phyloP scores from a whole-genome alignment of 75 land plant genomes.

The Pinus albicaulis region DNA sequence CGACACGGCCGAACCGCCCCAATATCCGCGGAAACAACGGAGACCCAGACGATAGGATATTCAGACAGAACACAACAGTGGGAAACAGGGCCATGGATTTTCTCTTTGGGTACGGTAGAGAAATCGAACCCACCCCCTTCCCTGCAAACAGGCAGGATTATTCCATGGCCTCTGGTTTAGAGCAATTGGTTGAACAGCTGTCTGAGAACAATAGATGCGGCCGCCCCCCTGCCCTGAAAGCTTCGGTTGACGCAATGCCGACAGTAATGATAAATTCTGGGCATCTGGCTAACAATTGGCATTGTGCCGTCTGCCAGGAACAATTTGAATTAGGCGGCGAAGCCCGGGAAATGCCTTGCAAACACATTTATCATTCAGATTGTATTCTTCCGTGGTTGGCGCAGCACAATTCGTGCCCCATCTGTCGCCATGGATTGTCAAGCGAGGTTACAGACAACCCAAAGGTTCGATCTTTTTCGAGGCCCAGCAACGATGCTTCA shows the following conservation, averaged over 20 bases:
- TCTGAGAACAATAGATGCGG: slow-evolving; percentile 44
- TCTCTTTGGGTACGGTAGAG: slow-evolving; percentile 16
- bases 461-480: no score
- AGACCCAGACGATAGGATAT: no score
- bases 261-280: slow-evolving; percentile 39
- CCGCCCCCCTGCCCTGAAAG: slow-evolving; percentile 64
- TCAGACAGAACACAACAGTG: no score
- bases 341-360: slow-evolving; percentile 60
- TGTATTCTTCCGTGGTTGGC: slow-evolving; percentile 54
- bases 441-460: slow-evolving; percentile 15
- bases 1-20: no score
- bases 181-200: slow-evolving; percentile 47
- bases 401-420: slow-evolving; percentile 56
- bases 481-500: neutral
- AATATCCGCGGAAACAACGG: no score
- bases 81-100: slow-evolving; percentile 18
- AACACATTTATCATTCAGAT: slow-evolving; percentile 51
- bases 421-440: slow-evolving; percentile 53
- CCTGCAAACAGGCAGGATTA: slow-evolving; percentile 28
- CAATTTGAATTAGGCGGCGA: slow-evolving; percentile 49
- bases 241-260: slow-evolving; percentile 78
- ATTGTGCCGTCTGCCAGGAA: slow-evolving; percentile 63
- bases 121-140: slow-evolving; percentile 15
- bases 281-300: slow-evolving; percentile 33
- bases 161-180: slow-evolving; percentile 36